A percentile compares a stretch with the other conserved stretches of the same genome.
Evolutionary conservation across 2,329 filamentous ascomycete species (phyloP).

Genomic region (Talaromyces sp.): DNA sequence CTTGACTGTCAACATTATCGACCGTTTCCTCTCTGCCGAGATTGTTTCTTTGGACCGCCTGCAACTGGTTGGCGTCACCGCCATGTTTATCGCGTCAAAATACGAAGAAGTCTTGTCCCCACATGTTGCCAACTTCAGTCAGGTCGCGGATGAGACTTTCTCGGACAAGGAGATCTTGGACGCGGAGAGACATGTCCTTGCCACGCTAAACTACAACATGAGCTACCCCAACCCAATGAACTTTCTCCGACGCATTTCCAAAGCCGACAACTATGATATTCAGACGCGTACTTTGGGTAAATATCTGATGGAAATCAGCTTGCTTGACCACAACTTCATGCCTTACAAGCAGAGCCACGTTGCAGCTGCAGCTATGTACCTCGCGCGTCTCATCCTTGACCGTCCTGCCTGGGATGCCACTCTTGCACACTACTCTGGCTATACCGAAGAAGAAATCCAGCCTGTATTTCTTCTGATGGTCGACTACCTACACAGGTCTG

Average conservation of each 20-base stretch:
- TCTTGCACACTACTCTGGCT: constrained; percentile 85
- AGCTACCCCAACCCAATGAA: constrained; percentile 99
- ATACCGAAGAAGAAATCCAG: constrained; percentile 86
- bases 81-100: constrained; percentile 99
- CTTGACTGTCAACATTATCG: constrained; percentile 95
- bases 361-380: constrained; percentile 90
- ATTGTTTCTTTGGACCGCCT: constrained; percentile 94
- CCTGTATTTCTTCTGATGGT: constrained; percentile 93
- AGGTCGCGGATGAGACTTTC: constrained; percentile 95
- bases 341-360: constrained; percentile 82
- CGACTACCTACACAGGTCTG: constrained; percentile 87
- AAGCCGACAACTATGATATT: constrained; percentile 99
- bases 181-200: constrained; percentile 92
- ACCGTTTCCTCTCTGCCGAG: constrained; percentile 93
- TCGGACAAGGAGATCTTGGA: constrained; percentile 91
- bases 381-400: constrained; percentile 84
- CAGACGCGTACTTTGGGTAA: constrained; percentile 96
- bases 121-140: constrained; percentile 93
- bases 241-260: constrained; percentile 96
- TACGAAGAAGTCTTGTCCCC: constrained; percentile 97
- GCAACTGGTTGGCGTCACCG: constrained; percentile 93
- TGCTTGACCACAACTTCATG: constrained; percentile 93
- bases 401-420: constrained; percentile 90
- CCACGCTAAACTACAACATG: constrained; percentile 89
- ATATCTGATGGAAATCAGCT: constrained; percentile 95